Conservation (phyloP, 768 basidiomycete genomes). For the Boletus insuetus region DNA sequence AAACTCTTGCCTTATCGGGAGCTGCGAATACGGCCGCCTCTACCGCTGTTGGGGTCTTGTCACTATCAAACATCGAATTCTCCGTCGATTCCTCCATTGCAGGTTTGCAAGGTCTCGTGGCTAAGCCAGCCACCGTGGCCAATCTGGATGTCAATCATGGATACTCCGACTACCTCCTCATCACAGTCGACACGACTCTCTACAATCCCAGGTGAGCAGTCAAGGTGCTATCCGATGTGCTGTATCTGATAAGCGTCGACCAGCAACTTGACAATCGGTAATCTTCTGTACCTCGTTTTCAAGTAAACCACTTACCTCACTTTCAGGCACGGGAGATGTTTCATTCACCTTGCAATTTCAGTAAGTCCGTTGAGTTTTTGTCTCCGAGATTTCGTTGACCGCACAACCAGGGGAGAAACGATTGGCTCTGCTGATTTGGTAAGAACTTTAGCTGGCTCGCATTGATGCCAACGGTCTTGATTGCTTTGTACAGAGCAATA, state of each 20-base stretch:
- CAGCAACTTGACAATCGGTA: conserved; percentile 40
- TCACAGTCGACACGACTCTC: conserved; percentile 57
- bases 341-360: conserved; percentile 58
- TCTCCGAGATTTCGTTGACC: not conserved
- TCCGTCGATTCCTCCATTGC: conserved; percentile 55
- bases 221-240: not conserved
- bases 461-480: not conserved
- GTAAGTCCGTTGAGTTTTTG: conserved; percentile 29
- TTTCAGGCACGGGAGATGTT: conserved; percentile 59
- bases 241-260: conserved; percentile 1
- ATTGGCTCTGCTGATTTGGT: conserved; percentile 63
- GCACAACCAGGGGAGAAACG: conserved; percentile 39
- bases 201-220: conserved; percentile 60
- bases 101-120: conserved; percentile 62
- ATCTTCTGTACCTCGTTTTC: not conserved
- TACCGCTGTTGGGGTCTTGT: conserved; percentile 65
- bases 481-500: conserved; percentile 38
- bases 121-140: conserved; percentile 53
- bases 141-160: conserved; percentile 68
- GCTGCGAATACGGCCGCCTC: conserved; percentile 52
- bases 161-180: conserved; percentile 62
- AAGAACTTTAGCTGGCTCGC: conserved; percentile 9
- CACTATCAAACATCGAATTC: conserved; percentile 55
- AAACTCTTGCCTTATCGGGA: conserved; percentile 53
- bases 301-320: conserved; percentile 37